phyloP scores from a whole-genome alignment of 306 rosid species.

The Cicer arietinum region DNA sequence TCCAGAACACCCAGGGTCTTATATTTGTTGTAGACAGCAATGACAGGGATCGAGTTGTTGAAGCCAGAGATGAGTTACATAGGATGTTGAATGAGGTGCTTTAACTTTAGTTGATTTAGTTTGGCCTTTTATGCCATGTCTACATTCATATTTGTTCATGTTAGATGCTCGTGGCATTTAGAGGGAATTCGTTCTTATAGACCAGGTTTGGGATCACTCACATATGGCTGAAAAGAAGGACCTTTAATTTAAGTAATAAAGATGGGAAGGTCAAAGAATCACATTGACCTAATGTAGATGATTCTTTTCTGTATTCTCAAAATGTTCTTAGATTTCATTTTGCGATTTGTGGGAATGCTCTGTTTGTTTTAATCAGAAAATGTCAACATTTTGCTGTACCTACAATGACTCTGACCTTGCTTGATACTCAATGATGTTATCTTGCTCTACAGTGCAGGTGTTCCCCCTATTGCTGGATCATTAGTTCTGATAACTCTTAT shows the following conservation, averaged over 20 bases:
- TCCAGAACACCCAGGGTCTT: conserved; percentile 99
- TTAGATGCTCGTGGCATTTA: background rate
- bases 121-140: conserved; percentile 6
- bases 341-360: background rate
- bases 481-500: conserved; percentile 7
- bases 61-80: conserved; percentile 98
- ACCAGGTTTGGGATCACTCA: conserved; percentile 17
- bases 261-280: conserved; percentile 10
- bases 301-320: background rate
- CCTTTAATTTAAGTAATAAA: conserved; percentile 7
- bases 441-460: background rate
- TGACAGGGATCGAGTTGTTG: conserved; percentile 99
- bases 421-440: conserved; percentile 6
- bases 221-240: background rate
- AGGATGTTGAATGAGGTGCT: conserved; percentile 99
- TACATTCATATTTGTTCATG: conserved; percentile 28
- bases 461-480: background rate
- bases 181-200: conserved; percentile 3
- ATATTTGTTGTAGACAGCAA: conserved; percentile 99
- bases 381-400: conserved; percentile 21
- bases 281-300: background rate
- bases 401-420: background rate
- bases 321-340: background rate
- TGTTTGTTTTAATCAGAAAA: conserved; percentile 14
- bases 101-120: conserved; percentile 32